Evolutionary conservation across 768 basidiomycete species (phyloP).

Genomic region (Lentinus tigrinus): DNA sequence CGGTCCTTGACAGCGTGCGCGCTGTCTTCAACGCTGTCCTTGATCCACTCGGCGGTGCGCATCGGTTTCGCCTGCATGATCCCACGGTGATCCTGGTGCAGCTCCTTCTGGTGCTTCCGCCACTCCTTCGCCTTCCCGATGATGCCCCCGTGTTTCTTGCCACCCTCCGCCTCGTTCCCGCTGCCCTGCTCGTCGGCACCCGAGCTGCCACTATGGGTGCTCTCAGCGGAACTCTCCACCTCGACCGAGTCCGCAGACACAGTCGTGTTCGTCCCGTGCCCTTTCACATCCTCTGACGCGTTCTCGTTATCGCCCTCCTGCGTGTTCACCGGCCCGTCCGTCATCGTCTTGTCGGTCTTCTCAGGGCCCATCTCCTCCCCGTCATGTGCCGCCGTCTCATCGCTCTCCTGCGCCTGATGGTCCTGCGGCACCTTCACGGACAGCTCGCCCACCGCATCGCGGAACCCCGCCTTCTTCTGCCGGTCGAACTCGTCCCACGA

Average conservation of each 20-base stretch:
- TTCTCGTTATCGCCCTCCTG: conserved; percentile 13
- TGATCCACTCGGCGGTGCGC: conserved; percentile 56
- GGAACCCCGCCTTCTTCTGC: conserved; percentile 23
- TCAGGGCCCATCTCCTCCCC: not conserved
- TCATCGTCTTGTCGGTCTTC: conserved; percentile 10
- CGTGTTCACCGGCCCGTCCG: conserved; percentile 17
- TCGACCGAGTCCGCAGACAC: conserved; percentile 15
- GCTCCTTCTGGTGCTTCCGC: conserved; percentile 41
- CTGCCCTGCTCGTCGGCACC: conserved; percentile 23
- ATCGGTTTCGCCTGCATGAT: conserved; percentile 61
- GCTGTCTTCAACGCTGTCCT: conserved; percentile 47
- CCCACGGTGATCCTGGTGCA: conserved; percentile 56
- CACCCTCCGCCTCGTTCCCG: conserved; percentile 30
- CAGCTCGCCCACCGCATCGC: conserved; percentile 20
- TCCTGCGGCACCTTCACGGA: conserved; percentile 8
- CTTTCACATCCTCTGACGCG: not conserved
- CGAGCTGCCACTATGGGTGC: conserved; percentile 12
- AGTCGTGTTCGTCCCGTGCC: conserved; percentile 16
- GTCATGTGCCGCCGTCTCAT: conserved; percentile 14
- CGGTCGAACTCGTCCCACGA: conserved; percentile 29
- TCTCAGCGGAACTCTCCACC: conserved; percentile 14
- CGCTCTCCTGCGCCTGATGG: conserved; percentile 18
- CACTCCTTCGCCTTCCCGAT: conserved; percentile 40
- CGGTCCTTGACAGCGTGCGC: conserved; percentile 37
- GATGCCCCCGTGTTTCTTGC: conserved; percentile 24